Evolutionary conservation across 768 basidiomycete genomes (phyloP).

Genomic region (Amanita fuliginea): DNA sequence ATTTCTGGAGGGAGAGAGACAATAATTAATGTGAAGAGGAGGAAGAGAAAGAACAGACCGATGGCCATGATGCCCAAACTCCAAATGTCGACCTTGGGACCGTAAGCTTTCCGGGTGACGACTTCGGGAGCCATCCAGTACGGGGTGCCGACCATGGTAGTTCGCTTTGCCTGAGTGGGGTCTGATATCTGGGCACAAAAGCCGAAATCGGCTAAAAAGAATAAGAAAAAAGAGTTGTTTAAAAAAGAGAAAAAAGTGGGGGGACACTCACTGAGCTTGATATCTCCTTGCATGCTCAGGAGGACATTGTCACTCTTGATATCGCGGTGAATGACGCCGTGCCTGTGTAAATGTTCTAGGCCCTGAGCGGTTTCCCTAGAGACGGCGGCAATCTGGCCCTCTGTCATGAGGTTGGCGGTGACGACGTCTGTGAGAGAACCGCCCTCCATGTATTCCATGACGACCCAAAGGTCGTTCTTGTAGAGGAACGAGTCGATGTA

Average conservation of each 20-base stretch:
- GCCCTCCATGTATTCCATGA: slow-evolving; percentile 99
- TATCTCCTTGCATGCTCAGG: slow-evolving; percentile 86
- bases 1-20: too few relatives aligned
- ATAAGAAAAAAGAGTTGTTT: too few relatives aligned
- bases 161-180: slow-evolving; percentile 80
- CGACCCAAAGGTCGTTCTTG: slow-evolving; percentile 98
- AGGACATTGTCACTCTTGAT: slow-evolving; percentile 99
- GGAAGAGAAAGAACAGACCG: slow-evolving; percentile 31
- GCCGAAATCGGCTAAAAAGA: slow-evolving; percentile 83
- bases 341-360: slow-evolving; percentile 86
- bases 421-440: slow-evolving; percentile 92
- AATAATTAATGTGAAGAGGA: too few relatives aligned
- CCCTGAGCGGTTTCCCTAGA: slow-evolving; percentile 89
- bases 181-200: slow-evolving; percentile 96
- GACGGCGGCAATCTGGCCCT: slow-evolving; percentile 97
- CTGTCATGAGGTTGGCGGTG: slow-evolving; percentile 92
- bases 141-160: slow-evolving; percentile 97
- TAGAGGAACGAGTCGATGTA: slow-evolving; percentile 98
- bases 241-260: background rate
- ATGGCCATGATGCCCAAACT: slow-evolving; percentile 94
- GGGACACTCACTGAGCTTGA: slow-evolving; percentile 97
- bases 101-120: slow-evolving; percentile 95
- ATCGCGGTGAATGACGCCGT: slow-evolving; percentile 97
- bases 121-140: slow-evolving; percentile 99
- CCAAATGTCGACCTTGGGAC: slow-evolving; percentile 98